These are phyloP conservation scores for Pseudisothecium myosuroides DNA, from an alignment of 225 moss, liverwort and hornwort species.

Conservation along the genomic window DNA sequence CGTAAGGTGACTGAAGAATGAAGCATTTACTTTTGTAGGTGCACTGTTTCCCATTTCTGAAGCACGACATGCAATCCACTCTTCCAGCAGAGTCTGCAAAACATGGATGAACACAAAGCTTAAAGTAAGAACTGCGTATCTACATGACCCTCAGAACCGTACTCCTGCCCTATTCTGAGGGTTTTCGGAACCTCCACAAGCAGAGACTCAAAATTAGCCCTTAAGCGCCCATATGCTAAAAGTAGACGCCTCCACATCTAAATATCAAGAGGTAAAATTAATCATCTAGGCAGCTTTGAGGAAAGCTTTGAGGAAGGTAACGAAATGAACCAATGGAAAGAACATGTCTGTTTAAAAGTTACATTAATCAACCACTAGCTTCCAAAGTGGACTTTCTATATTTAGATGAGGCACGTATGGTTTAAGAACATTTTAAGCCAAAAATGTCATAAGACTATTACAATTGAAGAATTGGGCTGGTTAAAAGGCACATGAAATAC, in stretches of 20 bases:
- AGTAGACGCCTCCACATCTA: background rate
- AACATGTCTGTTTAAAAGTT: background rate
- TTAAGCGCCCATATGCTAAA: background rate
- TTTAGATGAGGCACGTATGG: background rate
- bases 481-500: background rate
- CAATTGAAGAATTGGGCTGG: background rate
- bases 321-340: background rate
- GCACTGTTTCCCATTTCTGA: conserved; percentile 47
- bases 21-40: conserved; percentile 31
- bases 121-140: background rate
- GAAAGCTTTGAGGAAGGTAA: background rate
- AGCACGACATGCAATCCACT: conserved; percentile 83
- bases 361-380: background rate
- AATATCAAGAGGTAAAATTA: background rate
- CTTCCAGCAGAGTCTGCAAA: conserved; percentile 76
- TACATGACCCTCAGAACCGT: background rate
- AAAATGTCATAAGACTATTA: background rate
- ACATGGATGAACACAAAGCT: background rate
- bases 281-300: background rate
- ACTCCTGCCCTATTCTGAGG: background rate
- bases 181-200: background rate
- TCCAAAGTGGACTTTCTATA: background rate
- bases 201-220: background rate
- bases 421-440: background rate
- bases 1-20: background rate